Percentiles rank a stretch among this genome's conserved stretches.
These are phyloP conservation scores for Corylus americana DNA, from an alignment of 306 rosid genomes.

Conservation along the genomic window DNA sequence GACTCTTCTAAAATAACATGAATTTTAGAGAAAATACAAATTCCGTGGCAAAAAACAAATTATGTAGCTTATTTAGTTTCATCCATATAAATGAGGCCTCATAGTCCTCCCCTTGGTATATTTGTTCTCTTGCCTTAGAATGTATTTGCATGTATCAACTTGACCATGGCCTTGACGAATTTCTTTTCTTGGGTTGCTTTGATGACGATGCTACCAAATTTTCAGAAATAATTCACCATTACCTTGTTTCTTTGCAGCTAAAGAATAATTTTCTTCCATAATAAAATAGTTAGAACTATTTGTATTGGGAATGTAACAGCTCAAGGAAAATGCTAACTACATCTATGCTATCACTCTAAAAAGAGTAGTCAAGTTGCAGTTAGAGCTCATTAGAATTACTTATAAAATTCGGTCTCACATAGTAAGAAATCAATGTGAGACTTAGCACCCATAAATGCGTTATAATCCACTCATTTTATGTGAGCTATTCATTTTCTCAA, in stretches of 20 bases:
- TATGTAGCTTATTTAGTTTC: not conserved
- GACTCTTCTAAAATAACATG: not conserved
- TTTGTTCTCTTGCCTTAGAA: not conserved
- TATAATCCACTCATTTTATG: no score
- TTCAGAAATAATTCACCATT: not conserved
- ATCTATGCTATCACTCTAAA: no score
- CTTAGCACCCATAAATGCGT: no score
- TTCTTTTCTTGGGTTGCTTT: not conserved
- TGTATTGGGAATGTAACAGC: not conserved
- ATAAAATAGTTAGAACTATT: not conserved
- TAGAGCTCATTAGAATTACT: no score
- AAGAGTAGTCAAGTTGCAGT: no score
- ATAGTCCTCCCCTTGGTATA: not conserved
- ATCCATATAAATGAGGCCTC: not conserved
- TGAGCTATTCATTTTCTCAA: no score
- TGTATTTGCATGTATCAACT: not conserved
- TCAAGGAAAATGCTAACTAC: no score
- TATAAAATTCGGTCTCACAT: no score
- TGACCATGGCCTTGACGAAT: not conserved
- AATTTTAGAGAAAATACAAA: not conserved
- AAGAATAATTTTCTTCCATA: not conserved
- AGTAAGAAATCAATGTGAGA: no score
- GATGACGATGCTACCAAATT: not conserved
- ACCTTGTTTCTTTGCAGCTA: not conserved
- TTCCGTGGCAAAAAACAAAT: not conserved